Evolutionary conservation across 176 grass and related monocot species (phyloP).

Genomic region (Ananas comosus): DNA sequence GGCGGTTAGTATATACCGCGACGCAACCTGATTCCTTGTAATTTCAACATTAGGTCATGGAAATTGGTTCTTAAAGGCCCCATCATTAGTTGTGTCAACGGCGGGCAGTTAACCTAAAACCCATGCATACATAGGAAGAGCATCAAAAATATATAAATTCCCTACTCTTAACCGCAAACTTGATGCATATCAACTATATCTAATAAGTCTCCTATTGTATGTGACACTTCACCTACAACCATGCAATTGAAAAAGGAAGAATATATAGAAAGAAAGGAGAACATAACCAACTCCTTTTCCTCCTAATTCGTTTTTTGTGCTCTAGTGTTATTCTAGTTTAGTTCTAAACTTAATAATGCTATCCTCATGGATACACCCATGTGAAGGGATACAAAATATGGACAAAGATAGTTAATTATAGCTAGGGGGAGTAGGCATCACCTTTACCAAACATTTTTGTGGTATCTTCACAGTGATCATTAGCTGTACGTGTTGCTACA

Average conservation of each 20-base stretch:
- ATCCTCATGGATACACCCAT: no score
- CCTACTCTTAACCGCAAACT: not conserved
- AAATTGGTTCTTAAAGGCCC: not conserved
- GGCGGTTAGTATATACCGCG: not conserved
- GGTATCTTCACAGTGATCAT: no score
- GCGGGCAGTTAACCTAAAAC: not conserved
- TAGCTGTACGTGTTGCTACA: no score
- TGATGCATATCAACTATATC: no score
- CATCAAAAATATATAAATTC: not conserved
- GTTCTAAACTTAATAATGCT: not conserved
- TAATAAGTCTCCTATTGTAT: no score
- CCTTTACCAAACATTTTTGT: no score
- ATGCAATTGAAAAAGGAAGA: not conserved
- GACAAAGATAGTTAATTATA: no score
- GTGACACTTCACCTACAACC: not conserved
- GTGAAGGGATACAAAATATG: no score
- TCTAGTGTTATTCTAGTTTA: not conserved
- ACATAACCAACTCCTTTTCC: not conserved
- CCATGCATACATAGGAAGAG: not conserved
- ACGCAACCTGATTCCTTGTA: not conserved
- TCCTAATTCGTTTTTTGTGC: not conserved
- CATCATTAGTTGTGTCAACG: not conserved
- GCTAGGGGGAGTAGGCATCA: no score
- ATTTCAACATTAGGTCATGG: not conserved
- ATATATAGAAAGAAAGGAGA: no score